Evolutionary conservation across 2,329 filamentous ascomycete genomes (phyloP), one percentile per base, ranked within the genome.

Genomic region (Tolypocladium album): DNA sequence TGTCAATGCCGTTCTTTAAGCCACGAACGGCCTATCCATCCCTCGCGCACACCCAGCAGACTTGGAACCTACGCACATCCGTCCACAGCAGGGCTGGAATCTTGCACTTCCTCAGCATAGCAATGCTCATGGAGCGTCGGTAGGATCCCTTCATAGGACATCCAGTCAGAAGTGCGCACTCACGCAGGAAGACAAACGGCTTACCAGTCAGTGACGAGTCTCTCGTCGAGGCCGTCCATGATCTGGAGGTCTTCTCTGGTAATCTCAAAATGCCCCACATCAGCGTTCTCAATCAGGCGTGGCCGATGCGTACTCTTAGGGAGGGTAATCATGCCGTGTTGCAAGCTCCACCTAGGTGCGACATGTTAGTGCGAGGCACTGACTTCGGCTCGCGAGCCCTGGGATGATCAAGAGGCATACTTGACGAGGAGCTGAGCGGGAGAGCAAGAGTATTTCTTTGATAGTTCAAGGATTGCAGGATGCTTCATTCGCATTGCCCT

Each of bases 401-500:
- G 2, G 12, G 45, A 50, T 13, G 11, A 9, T 24, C 4, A 22
- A 24, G 43, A 45, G 43, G 17, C 73, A 63, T 58, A 79, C 77
- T 74, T 75, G 55, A 95, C 80, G 70, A 94, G 75, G 42, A 95
- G 75, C 72, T 94, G 90, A 4, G 86, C 89, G 1, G 86, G 82
- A 0, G 85, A 87, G 70, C 87, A 90, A 0, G 72, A 73, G 72
- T 94, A 90, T 70, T 88, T 88, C 67, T 82, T 79, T 4, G 87
- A 79, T 34, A 94, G 69, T 17, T 78, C 72, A 2, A 80, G 72
- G 64, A 94, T 82, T 2, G 77, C 81, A 0, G 84, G 82, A 65
- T 94, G 83, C 56, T 78, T 80, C 81, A 94, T 88, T 22, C 88
- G 79, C 72, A 87, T 77, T 0, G 83, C 89, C 57, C 88, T 80